A percentile compares a stretch with the other conserved stretches of the same genome.
phyloP scores from a whole-genome alignment of 2,329 filamentous ascomycete genomes.

The Pyrenophora seminiperda region DNA sequence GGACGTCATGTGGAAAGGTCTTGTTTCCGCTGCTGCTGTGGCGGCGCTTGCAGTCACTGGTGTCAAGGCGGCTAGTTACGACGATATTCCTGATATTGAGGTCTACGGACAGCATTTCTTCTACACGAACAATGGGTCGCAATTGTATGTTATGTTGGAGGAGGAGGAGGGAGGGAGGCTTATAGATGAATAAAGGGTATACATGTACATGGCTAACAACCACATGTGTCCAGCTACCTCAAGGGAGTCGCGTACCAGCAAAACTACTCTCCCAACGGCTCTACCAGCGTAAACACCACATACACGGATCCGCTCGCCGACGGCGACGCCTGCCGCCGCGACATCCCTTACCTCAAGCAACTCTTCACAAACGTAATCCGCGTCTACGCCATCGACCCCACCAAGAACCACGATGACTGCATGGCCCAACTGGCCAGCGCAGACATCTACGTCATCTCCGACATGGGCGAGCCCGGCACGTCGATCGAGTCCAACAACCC shows the following conservation, averaged over 20 bases:
- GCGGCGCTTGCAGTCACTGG: slow-evolving; percentile 19
- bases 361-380: slow-evolving; percentile 86
- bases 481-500: slow-evolving; percentile 85
- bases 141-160: slow-evolving; percentile 63
- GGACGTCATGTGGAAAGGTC: slow-evolving; percentile 18
- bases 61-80: slow-evolving; percentile 36
- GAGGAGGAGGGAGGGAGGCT: too few relatives aligned
- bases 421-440: slow-evolving; percentile 82
- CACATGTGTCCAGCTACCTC: slow-evolving; percentile 70
- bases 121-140: slow-evolving; percentile 78
- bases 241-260: slow-evolving; percentile 93
- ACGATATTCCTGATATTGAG: slow-evolving; percentile 40
- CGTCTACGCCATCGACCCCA: slow-evolving; percentile 90
- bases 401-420: slow-evolving; percentile 76
- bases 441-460: slow-evolving; percentile 94
- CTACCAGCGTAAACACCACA: slow-evolving; percentile 45
- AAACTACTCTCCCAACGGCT: slow-evolving; percentile 44
- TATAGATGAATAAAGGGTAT: too few relatives aligned
- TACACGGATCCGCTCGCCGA: slow-evolving; percentile 88
- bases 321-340: slow-evolving; percentile 72
- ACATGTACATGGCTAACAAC: too few relatives aligned
- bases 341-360: slow-evolving; percentile 79
- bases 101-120: slow-evolving; percentile 81
- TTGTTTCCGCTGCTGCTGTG: slow-evolving; percentile 21
- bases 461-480: slow-evolving; percentile 62